Base-by-base conservation (phyloP, 2,329 filamentous ascomycete species). In the Diaporthe citrichinensis region DNA sequence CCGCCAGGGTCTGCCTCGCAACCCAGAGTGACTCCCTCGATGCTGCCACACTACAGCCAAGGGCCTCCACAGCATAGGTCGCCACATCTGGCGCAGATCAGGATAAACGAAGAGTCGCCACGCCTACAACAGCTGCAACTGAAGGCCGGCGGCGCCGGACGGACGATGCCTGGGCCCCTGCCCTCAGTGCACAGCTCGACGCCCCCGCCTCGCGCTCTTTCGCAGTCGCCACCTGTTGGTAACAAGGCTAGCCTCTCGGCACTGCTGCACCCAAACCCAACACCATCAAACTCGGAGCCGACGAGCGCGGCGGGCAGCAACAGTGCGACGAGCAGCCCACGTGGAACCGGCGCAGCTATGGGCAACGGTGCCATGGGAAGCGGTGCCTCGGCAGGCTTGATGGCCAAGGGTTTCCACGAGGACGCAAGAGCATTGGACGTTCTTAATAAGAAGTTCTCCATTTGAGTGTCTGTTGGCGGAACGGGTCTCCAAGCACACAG, bases 241-340 rank as follows among this genome's bases (percentile, higher is more conserved):
- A 84, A 85, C 81, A 88, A 84, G 82, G 85, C 87, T 4, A 88
- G 86, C 79, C 79, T 90, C 8, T 87, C 88, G 10, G 85, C 86
- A 1, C 81, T 86, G 23, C 83, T 90, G n/a, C 89, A 91, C 79
- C 86, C 90, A 3, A 86, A 91, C 79, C 86, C 90, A 3, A 86
- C 86, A 2, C 83, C 86, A 2, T 80, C 86, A 20, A 85, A 81
- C 76, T 87, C 87, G 67, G 88, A 87, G 81, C 85, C 86, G 46
- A 85, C 81, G 76, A 87, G 84, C 78, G 85, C 84, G 14, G 87
- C 87, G 59, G 85, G 80, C 80, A 85, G 78, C 65, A 83, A 83
- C 78, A 87, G 87, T 78, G 85, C 84, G 10, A 81, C 81, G 77
- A 90, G 87, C 78, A 92, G 90, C 69, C 87, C 88, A 14, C 85